A percentile compares a stretch with the other conserved stretches of the same genome.
Conservation (phyloP, 352 stramenopile species). For the Phytophthora uliginosa region DNA sequence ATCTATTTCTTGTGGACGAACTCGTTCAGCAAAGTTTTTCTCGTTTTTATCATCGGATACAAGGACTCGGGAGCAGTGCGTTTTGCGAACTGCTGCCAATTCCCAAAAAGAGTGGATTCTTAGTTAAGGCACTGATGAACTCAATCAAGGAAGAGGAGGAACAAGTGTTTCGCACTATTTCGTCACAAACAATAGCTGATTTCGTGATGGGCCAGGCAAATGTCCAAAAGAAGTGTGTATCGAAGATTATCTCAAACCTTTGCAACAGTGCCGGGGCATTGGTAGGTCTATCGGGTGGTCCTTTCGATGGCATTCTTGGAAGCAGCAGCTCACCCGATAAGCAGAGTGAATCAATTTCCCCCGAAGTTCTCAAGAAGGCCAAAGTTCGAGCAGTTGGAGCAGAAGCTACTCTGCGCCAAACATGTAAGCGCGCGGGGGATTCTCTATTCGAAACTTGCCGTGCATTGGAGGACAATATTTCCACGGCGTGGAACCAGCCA, state of each 20-base stretch:
- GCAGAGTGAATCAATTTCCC: slow-evolving; percentile 4
- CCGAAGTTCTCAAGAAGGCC: slow-evolving; percentile 42
- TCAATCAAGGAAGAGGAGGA: slow-evolving; percentile 76
- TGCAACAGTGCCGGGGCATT: slow-evolving; percentile 72
- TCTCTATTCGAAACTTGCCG: slow-evolving; percentile 47
- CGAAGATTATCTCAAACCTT: slow-evolving; percentile 85
- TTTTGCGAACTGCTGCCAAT: slow-evolving; percentile 66
- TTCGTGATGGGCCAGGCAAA: slow-evolving; percentile 66
- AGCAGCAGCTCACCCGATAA: slow-evolving; percentile 10
- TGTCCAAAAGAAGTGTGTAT: slow-evolving; percentile 75
- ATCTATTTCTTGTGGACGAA: slow-evolving; percentile 86
- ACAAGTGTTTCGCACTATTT: slow-evolving; percentile 51
- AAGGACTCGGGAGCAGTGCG: slow-evolving; percentile 70
- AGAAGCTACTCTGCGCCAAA: slow-evolving; percentile 45
- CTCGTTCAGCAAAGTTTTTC: slow-evolving; percentile 65
- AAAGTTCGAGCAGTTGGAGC: slow-evolving; percentile 57
- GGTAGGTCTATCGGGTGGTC: slow-evolving; percentile 28
- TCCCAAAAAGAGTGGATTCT: slow-evolving; percentile 77
- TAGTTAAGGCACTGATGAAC: slow-evolving; percentile 86
- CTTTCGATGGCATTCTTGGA: slow-evolving; percentile 4
- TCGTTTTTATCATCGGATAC: slow-evolving; percentile 60
- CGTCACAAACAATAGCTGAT: slow-evolving; percentile 56
- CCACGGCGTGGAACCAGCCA: slow-evolving; percentile 43
- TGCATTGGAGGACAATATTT: slow-evolving; percentile 46
- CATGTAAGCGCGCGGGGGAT: slow-evolving; percentile 46